Percentiles rank a stretch among this genome's conserved stretches.
phyloP scores from a whole-genome alignment of 495 filamentous ascomycete genomes.

The Chaetomium fimeti region DNA sequence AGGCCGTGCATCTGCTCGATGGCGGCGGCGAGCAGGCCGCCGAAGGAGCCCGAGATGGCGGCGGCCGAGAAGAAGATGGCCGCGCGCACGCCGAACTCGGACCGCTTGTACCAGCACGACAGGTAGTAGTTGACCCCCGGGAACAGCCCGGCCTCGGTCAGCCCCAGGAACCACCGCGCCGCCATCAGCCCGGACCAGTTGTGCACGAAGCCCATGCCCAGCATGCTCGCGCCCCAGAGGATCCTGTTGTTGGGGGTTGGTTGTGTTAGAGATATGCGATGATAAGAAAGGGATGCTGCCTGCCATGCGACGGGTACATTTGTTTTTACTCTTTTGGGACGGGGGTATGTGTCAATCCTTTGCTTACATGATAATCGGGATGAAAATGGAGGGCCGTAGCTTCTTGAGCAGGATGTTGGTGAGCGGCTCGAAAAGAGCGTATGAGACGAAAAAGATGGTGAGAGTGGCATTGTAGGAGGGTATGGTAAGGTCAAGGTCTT shows the following conservation, averaged over 20 bases:
- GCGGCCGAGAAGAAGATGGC: constrained; percentile 93
- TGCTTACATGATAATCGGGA: constrained; percentile 67
- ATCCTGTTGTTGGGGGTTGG: constrained; percentile 32
- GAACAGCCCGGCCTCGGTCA: constrained; percentile 81
- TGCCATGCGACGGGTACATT: neutral
- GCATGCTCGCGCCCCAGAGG: constrained; percentile 75
- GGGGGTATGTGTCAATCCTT: constrained; percentile 26
- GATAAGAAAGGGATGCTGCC: neutral
- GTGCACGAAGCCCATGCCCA: constrained; percentile 75
- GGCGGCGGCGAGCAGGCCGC: constrained; percentile 76
- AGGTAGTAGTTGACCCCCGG: constrained; percentile 86
- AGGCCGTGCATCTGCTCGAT: constrained; percentile 73
- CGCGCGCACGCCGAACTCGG: constrained; percentile 66
- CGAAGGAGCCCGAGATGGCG: constrained; percentile 80
- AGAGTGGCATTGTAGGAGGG: constrained; percentile 70
- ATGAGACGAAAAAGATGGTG: constrained; percentile 90
- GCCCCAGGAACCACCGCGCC: constrained; percentile 80
- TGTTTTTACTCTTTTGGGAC: neutral
- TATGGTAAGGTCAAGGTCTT: constrained; percentile 58
- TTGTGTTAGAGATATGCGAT: constrained; percentile 19
- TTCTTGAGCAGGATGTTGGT: constrained; percentile 87
- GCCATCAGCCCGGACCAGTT: constrained; percentile 79
- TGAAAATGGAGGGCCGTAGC: constrained; percentile 55
- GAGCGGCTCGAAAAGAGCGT: constrained; percentile 79
- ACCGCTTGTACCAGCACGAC: constrained; percentile 82